Evolutionary conservation across 2,329 filamentous ascomycete species (phyloP).

Genomic region (Apiospora koreana): DNA sequence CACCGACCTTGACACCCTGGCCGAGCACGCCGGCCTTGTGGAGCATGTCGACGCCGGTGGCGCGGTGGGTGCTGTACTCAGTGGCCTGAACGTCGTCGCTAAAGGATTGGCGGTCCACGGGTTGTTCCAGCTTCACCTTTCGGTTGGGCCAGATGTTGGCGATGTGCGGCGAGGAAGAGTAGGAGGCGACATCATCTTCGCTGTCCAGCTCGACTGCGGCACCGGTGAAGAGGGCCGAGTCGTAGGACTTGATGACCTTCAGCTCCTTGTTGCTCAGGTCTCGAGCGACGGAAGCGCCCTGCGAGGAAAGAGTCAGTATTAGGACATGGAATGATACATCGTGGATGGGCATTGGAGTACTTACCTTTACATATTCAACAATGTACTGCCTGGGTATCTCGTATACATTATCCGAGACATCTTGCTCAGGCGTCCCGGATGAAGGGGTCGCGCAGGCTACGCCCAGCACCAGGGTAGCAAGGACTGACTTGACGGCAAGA

Average conservation of each 20-base stretch:
- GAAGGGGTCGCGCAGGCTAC: neutral
- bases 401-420: neutral
- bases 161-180: neutral
- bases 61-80: constrained; percentile 4
- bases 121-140: neutral
- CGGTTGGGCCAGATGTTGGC: constrained; percentile 9
- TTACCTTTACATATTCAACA: neutral
- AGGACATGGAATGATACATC: too few species aligned
- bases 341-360: neutral
- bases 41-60: constrained; percentile 19
- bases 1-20: constrained; percentile 20
- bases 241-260: constrained; percentile 7
- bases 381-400: neutral
- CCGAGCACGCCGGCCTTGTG: constrained; percentile 21
- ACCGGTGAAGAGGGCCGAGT: constrained; percentile 5
- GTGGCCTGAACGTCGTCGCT: neutral
- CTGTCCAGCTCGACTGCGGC: neutral
- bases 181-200: neutral
- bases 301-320: neutral
- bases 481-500: neutral
- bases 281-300: neutral
- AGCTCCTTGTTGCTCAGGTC: neutral
- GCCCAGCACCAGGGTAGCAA: neutral
- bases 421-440: neutral
- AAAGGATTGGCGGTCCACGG: neutral